Evolutionary conservation across 225 moss, liverwort and hornwort species (phyloP), one percentile per base, ranked within the genome.

Genomic region (Takakia lepidozioides): DNA sequence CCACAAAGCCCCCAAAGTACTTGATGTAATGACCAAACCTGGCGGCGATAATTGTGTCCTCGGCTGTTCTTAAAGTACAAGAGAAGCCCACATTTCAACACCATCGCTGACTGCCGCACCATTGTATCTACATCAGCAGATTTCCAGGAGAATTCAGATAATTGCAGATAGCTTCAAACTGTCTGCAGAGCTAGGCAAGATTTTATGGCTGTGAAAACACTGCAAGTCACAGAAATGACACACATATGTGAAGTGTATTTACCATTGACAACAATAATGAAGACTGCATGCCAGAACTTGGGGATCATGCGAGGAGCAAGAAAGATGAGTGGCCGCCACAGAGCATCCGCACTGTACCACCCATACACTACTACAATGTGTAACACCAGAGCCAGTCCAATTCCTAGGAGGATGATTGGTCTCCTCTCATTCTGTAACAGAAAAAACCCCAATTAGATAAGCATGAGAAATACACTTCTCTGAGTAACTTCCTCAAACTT

Each of bases 271-370:
- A 92, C 84, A 55, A 92, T 87, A 46, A 87, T 64, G 62, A 92
- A 92, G 42, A 92, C 83, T n/a, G 82, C 84, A 75, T 87, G 87
- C 92, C 92, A 87, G 58, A 92, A 92, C 60, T 69, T 68, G 25
- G 92, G 92, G 38, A 92, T 92, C 26, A 77, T 79, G 51, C 63
- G 71, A 26, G 92, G 92, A 16, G 92, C 87, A 19, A 85, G 68
- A 57, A 92, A 51, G 38, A 85, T 68, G 26, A 92, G 41, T 4
- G 92, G 92, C 51, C 87, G 84, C 87, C 92, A 92, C 40, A 92
- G 74, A 58, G 87, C 65, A 54, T 87, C 87, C 42, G 52, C 71
- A 14, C 63, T 74, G 48, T 82, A 85, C 92, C 92, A 92, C 87
- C 87, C 87, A 70, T 87, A 92, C 51, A 92, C 87, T 60, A 82